Percentiles rank a stretch among this genome's conserved stretches.
Conservation (phyloP, 2,329 filamentous ascomycete genomes). For the Nothophoma quercina region DNA sequence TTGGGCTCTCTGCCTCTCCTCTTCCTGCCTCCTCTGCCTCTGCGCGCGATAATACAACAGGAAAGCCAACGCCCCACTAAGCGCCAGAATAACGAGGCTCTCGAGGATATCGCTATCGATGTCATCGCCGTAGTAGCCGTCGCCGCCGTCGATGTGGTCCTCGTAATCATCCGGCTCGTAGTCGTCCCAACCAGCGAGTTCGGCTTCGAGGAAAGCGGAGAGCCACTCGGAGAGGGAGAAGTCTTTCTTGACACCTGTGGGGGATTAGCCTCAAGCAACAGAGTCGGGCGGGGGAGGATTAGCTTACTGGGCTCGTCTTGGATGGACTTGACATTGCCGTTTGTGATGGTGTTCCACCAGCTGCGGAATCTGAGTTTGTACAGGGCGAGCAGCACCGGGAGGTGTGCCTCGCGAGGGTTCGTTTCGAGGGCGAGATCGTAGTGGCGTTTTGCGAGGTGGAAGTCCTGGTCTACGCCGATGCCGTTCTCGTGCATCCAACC, state of each 20-base stretch:
- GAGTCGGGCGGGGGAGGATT: too few species aligned
- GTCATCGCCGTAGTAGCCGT: conserved; percentile 68
- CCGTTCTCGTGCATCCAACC: conserved; percentile 99
- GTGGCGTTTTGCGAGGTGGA: conserved; percentile 94
- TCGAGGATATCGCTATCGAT: conserved; percentile 84
- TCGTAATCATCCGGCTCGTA: conserved; percentile 56
- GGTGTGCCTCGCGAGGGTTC: conserved; percentile 84
- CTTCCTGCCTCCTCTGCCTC: conserved; percentile 57
- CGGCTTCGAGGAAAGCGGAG: conserved; percentile 76
- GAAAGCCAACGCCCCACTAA: conserved; percentile 76
- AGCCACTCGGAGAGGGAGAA: conserved; percentile 89
- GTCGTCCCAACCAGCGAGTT: conserved; percentile 66
- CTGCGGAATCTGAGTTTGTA: conserved; percentile 84
- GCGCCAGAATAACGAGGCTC: conserved; percentile 80
- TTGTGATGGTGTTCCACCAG: conserved; percentile 92
- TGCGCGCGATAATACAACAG: conserved; percentile 84
- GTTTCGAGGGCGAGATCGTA: conserved; percentile 93
- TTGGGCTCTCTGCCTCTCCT: conserved; percentile 42
- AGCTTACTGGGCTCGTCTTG: conserved; percentile 83
- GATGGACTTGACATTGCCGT: conserved; percentile 91
- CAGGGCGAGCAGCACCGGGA: conserved; percentile 88
- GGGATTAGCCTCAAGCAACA: too few species aligned
- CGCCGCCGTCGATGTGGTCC: conserved; percentile 40
- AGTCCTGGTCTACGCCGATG: conserved; percentile 90
- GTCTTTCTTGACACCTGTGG: conserved; percentile 71